Evolutionary conservation across 2,329 filamentous ascomycete species (phyloP), one percentile per base, ranked within the genome.

Genomic region (Tolypocladium ophioglossoides): DNA sequence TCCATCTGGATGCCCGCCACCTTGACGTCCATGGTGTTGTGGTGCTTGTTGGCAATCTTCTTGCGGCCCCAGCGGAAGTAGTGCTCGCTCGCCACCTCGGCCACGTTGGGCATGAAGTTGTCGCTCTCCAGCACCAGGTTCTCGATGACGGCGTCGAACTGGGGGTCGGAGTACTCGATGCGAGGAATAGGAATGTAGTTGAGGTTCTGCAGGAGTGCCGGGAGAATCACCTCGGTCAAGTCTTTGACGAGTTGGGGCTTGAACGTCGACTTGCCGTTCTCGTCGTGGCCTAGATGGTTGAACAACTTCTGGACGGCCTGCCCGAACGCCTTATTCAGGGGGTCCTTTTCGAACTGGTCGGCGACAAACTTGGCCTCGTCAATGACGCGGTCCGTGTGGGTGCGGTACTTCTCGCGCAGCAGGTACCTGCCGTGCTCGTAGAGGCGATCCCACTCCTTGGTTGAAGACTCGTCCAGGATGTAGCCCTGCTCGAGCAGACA

Each of bases 41-140:
- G 86, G 70, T 84, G 86, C 77, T 86, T 89, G 78, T 81, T 95
- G 63, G 80, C 76, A 63, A 91, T 79, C 68, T 85, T 86, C 84
- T 95, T 96, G 67, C 94, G 90, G 39, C 92, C 94, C 85, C 88
- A 96, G 61, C 89, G 85, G 82, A 91, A 90, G 76, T 94, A 95
- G 76, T 97, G 94, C 74, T 97, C 91, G 67, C 84, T 94, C 56
- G 85, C 82, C 57, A 97, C 79, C 70, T 99, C 92, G 40, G 95
- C 71, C 6, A 92, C 79, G 63, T 99, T 99, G 59, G 94, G 94
- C 73, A 91, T 90, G 62, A 99, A 84, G 73, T 99, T 99, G 76
- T 97, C 91, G 60, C 89, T 91, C 74, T 99, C 94, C 52, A 99
- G 81, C 48, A 96, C 87, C 12, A 99, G 76, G 70, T 99, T 99